Percentiles rank a stretch among this genome's conserved stretches.
phyloP scores from a whole-genome alignment of 176 grass and related monocot genomes.

The Olyra latifolia region DNA sequence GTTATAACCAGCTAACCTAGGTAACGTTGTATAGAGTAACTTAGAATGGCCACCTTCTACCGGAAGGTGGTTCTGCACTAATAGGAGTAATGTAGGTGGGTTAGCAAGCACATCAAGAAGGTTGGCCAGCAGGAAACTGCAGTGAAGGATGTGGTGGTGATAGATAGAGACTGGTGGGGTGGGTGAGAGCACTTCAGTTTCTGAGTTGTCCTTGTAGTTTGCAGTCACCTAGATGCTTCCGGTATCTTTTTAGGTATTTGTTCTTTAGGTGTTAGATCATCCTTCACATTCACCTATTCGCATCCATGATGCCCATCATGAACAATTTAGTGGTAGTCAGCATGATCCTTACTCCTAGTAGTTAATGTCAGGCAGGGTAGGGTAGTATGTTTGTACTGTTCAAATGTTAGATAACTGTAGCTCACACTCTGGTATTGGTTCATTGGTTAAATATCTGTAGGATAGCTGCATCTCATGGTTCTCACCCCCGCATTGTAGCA shows the following conservation, averaged over 20 bases:
- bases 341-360: constrained; percentile 42
- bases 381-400: constrained; percentile 25
- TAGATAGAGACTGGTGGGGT: constrained; percentile 14
- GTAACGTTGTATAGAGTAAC: constrained; percentile 46
- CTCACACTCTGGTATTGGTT: constrained; percentile 10
- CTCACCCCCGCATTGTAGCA: constrained; percentile 27
- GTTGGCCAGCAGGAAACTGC: constrained; percentile 10
- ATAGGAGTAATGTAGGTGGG: constrained; percentile 29
- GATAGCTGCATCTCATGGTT: constrained; percentile 37
- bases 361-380: constrained; percentile 31
- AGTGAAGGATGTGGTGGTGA: constrained; percentile 29
- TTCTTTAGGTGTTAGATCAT: constrained; percentile 28
- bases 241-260: constrained; percentile 13
- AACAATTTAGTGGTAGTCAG: constrained; percentile 5
- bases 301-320: constrained; percentile 22
- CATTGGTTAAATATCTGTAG: constrained; percentile 34
- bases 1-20: constrained; percentile 36
- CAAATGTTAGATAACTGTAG: constrained; percentile 15
- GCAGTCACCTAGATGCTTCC: constrained; percentile 8
- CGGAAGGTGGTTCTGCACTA: constrained; percentile 6
- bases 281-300: constrained; percentile 35
- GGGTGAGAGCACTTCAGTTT: constrained; percentile 24
- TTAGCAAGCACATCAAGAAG: constrained; percentile 34
- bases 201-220: constrained; percentile 40
- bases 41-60: constrained; percentile 4